phyloP scores from a whole-genome alignment of 1,284 basidiomycete species.

The Amylostereum areolatum region DNA sequence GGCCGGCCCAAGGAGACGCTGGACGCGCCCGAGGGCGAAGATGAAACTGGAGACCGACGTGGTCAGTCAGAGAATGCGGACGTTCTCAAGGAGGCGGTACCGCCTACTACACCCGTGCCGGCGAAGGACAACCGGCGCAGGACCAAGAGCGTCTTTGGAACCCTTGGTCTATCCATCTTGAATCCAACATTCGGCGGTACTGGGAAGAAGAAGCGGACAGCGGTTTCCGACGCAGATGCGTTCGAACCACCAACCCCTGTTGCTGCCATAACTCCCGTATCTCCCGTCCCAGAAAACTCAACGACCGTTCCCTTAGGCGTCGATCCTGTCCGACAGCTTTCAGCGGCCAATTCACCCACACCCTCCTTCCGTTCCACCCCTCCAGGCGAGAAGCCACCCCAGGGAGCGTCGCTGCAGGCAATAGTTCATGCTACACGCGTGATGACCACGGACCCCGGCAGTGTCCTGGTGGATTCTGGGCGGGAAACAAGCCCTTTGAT shows the following conservation, averaged over 20 bases:
- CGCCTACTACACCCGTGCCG: conserved; percentile 8
- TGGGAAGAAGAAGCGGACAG: conserved; percentile 24
- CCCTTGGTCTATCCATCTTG: conserved; percentile 60
- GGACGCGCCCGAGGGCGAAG: no score
- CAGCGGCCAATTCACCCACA: conserved; percentile 9
- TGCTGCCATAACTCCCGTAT: conserved; percentile 2
- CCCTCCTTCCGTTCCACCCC: conserved; percentile 16
- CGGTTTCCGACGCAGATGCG: conserved; percentile 18
- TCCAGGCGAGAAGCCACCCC: conserved; percentile 30
- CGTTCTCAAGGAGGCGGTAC: neutral
- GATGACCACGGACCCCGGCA: conserved; percentile 75
- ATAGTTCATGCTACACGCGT: conserved; percentile 84
- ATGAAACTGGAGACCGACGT: no score
- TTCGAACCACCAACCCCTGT: conserved; percentile 8
- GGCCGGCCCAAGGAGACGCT: conserved; percentile 21
- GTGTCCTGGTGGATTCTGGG: conserved; percentile 67
- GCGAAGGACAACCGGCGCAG: conserved; percentile 30
- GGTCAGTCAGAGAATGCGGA: no score
- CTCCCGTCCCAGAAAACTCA: conserved; percentile 9
- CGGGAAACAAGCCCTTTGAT: conserved; percentile 57
- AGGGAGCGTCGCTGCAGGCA: conserved; percentile 64
- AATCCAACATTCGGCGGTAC: conserved; percentile 34
- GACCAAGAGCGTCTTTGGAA: conserved; percentile 60
- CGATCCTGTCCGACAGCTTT: no score
- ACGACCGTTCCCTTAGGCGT: conserved; percentile 15